Conservation (phyloP, 2,329 filamentous ascomycete genomes). For the Arthroderma sp. region DNA sequence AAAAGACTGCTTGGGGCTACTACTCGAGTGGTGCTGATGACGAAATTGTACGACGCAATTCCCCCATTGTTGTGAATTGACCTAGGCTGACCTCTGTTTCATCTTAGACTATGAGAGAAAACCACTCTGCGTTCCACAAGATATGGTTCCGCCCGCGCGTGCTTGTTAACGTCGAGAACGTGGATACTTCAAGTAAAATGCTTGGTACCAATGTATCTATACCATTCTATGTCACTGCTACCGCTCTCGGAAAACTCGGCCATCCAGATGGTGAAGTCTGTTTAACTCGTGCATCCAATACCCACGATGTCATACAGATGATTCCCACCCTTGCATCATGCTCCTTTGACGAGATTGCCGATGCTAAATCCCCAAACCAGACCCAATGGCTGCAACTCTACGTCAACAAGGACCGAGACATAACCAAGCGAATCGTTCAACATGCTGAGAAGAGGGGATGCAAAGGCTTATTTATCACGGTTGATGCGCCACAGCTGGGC, state of each 20-base stretch:
- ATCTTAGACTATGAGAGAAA: slow-evolving; percentile 74
- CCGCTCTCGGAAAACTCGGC: slow-evolving; percentile 87
- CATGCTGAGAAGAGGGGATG: slow-evolving; percentile 87
- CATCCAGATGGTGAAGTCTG: slow-evolving; percentile 88
- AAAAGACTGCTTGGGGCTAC: slow-evolving; percentile 93
- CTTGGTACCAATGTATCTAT: slow-evolving; percentile 71
- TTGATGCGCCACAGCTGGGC: slow-evolving; percentile 90
- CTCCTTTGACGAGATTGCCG: slow-evolving; percentile 93
- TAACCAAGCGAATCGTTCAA: slow-evolving; percentile 79
- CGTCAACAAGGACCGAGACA: slow-evolving; percentile 86
- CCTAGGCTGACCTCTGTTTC: background rate
- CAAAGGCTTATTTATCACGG: slow-evolving; percentile 94
- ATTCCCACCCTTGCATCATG: slow-evolving; percentile 94
- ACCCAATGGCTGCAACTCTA: slow-evolving; percentile 96
- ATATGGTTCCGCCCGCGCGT: slow-evolving; percentile 92
- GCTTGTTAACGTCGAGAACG: slow-evolving; percentile 74
- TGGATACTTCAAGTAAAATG: slow-evolving; percentile 87
- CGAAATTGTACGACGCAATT: slow-evolving; percentile 51
- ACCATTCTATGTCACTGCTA: slow-evolving; percentile 94
- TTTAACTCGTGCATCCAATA: slow-evolving; percentile 67
- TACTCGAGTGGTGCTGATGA: slow-evolving; percentile 90
- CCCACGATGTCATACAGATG: slow-evolving; percentile 93
- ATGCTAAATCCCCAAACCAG: slow-evolving; percentile 65
- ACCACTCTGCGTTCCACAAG: slow-evolving; percentile 90
- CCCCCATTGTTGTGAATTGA: background rate